These are phyloP conservation scores for Tetracladium marchalianum DNA, from an alignment of 495 filamentous ascomycete species.

Conservation along the genomic window DNA sequence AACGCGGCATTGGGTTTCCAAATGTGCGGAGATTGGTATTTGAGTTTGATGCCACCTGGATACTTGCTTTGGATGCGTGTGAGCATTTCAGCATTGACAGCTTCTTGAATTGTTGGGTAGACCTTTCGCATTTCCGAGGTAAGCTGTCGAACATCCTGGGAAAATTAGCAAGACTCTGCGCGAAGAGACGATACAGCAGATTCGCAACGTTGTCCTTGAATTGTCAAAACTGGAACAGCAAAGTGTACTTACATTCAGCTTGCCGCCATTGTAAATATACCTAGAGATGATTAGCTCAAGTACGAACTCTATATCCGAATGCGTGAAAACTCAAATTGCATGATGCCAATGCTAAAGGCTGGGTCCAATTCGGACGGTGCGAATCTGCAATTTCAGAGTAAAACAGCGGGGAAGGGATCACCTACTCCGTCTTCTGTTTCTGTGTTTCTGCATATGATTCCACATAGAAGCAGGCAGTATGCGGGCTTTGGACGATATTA, in stretches of 20 bases:
- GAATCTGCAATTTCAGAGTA: slow-evolving; percentile 19
- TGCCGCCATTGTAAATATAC: slow-evolving; percentile 61
- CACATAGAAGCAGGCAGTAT: slow-evolving; percentile 76
- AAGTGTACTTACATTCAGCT: slow-evolving; percentile 37
- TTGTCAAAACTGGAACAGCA: neutral
- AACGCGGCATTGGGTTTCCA: slow-evolving; percentile 88
- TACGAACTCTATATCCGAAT: neutral
- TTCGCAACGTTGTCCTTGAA: neutral
- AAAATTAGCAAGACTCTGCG: neutral
- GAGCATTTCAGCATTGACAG: slow-evolving; percentile 66
- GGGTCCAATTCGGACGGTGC: slow-evolving; percentile 12
- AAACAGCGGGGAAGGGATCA: no score
- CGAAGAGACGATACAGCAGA: neutral
- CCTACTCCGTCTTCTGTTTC: slow-evolving; percentile 58
- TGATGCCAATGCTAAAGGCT: no score
- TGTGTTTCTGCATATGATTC: slow-evolving; percentile 39
- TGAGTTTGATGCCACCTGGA: slow-evolving; percentile 49
- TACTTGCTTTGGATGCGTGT: slow-evolving; percentile 49
- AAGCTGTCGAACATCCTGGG: slow-evolving; percentile 59
- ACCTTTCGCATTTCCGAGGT: slow-evolving; percentile 61
- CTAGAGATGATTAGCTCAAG: slow-evolving; percentile 27
- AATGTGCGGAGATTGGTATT: slow-evolving; percentile 56
- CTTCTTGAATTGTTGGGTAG: slow-evolving; percentile 51
- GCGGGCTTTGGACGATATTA: slow-evolving; percentile 68
- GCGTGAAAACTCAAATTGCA: slow-evolving; percentile 8